phyloP scores from a whole-genome alignment of 2,329 filamentous ascomycete genomes.

The Venturia carpophila region DNA sequence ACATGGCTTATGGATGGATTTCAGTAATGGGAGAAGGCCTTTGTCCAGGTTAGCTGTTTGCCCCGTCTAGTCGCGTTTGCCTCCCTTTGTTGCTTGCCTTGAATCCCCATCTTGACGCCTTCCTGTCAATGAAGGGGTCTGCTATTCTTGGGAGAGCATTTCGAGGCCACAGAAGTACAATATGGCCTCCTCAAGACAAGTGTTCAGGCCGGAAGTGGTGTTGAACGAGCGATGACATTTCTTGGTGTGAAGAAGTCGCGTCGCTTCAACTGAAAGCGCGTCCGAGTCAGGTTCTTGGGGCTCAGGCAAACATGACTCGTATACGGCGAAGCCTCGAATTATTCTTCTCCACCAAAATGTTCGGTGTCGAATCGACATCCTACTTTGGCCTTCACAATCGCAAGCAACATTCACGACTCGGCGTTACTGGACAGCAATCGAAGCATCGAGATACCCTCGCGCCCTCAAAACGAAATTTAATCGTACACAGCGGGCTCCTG shows the following conservation, averaged over 20 bases:
- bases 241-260: background rate
- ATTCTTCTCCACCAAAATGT: conserved; percentile 1
- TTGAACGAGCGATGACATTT: background rate
- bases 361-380: background rate
- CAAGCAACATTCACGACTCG: background rate
- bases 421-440: background rate
- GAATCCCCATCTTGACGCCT: conserved; percentile 33
- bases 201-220: background rate
- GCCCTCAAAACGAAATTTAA: background rate
- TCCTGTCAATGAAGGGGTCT: conserved; percentile 22
- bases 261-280: background rate
- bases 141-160: background rate
- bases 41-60: conserved; percentile 18
- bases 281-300: background rate
- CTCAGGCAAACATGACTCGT: background rate
- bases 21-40: conserved; percentile 86
- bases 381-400: background rate
- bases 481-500: background rate
- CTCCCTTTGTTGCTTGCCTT: conserved; percentile 26
- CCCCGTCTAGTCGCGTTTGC: conserved; percentile 25
- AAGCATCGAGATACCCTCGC: background rate
- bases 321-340: background rate
- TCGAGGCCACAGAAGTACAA: background rate
- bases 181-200: no score
- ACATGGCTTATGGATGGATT: conserved; percentile 87